Evolutionary conservation across 495 filamentous ascomycete species (phyloP).

Genomic region (Penicillium psychrofluorescens): DNA sequence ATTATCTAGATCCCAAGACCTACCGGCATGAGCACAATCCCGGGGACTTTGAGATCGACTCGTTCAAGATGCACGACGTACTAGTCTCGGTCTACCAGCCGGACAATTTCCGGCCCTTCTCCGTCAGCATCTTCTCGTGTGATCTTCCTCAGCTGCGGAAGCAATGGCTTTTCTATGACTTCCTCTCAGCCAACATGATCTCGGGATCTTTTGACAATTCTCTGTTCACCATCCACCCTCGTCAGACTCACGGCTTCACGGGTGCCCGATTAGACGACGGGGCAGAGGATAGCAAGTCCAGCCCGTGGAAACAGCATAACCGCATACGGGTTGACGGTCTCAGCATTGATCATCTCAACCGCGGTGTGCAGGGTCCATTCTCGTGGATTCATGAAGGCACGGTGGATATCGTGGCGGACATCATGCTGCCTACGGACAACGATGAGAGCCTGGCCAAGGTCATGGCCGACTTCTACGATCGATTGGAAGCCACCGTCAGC

Average conservation of each 20-base stretch:
- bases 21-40: slow-evolving; percentile 82
- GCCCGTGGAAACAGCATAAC: slow-evolving; percentile 86
- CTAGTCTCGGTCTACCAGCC: slow-evolving; percentile 91
- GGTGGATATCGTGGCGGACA: slow-evolving; percentile 92
- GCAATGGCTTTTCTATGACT: slow-evolving; percentile 97
- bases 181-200: slow-evolving; percentile 90
- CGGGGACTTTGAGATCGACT: slow-evolving; percentile 93
- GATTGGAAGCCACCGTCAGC: slow-evolving; percentile 84
- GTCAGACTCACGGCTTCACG: slow-evolving; percentile 69
- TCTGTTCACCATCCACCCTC: slow-evolving; percentile 92
- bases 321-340: slow-evolving; percentile 86
- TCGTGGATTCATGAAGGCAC: slow-evolving; percentile 96
- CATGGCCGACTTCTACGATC: slow-evolving; percentile 89
- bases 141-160: slow-evolving; percentile 89
- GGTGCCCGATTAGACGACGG: slow-evolving; percentile 49
- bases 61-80: slow-evolving; percentile 91
- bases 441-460: slow-evolving; percentile 86
- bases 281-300: slow-evolving; percentile 38
- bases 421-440: slow-evolving; percentile 82
- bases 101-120: slow-evolving; percentile 81
- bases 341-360: slow-evolving; percentile 92
- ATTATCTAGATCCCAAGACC: slow-evolving; percentile 67
- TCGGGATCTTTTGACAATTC: slow-evolving; percentile 94
- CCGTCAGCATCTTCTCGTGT: slow-evolving; percentile 89
- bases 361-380: slow-evolving; percentile 88